Evolutionary conservation across 441 rosid genomes (phyloP).

Genomic region (Syzygium malaccense): DNA sequence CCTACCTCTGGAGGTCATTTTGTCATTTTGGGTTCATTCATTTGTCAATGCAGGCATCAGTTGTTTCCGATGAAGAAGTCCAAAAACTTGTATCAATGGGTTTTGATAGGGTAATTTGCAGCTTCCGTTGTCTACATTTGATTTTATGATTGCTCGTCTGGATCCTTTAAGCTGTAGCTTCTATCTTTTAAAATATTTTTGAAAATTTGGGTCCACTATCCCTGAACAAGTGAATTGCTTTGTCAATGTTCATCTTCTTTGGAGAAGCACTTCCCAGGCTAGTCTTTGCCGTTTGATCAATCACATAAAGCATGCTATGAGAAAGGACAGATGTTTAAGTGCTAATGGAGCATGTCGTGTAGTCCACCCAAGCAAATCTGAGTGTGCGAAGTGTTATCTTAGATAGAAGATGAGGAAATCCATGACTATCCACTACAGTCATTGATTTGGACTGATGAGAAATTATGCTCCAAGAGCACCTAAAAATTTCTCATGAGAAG

Average conservation of each 20-base stretch:
- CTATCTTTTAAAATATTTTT: background rate
- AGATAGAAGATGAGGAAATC: background rate
- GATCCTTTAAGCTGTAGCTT: background rate
- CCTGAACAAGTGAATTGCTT: background rate
- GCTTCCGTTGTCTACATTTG: background rate
- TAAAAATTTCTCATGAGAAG: background rate
- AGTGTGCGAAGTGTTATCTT: background rate
- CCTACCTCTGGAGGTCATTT: background rate
- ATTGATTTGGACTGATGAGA: background rate
- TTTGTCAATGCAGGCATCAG: constrained; percentile 27
- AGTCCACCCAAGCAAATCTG: background rate
- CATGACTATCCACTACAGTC: background rate
- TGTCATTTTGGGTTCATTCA: background rate
- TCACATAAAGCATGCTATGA: background rate
- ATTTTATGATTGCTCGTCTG: background rate
- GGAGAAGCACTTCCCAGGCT: background rate
- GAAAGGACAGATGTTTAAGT: background rate
- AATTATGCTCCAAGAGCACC: background rate
- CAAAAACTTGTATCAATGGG: constrained; percentile 89
- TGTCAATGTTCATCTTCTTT: background rate
- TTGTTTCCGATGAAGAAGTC: constrained; percentile 58
- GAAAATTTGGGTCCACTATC: background rate
- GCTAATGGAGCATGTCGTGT: background rate
- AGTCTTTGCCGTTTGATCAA: background rate
- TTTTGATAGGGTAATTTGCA: constrained; percentile 67